Evolutionary conservation across 805 yeast species (phyloP), one percentile per base, ranked within the genome.

Genomic region (Candida chauliodis): DNA sequence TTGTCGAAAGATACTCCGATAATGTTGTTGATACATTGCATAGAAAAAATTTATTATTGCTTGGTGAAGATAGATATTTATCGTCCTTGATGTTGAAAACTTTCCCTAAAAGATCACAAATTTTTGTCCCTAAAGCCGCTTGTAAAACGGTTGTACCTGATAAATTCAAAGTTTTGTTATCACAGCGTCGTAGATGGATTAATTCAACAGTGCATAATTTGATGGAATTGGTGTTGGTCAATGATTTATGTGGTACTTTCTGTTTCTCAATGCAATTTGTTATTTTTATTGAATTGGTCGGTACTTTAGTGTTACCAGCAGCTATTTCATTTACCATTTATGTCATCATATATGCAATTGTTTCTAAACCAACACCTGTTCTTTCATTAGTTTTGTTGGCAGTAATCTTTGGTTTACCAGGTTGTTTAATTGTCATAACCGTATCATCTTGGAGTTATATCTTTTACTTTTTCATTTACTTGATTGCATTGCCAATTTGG

Each of bases 121-220:
- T 88, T 11, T 89, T 89, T 56, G 81, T 90, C 9, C 83, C 95
- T 2, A 87, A 87, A 57, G 96, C 96, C 5, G 91, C 85, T 3
- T 89, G 96, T 66, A 87, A 87, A 54, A 89, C 97, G 0, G 63
- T 87, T 44, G 96, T 83, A n/a, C 97, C 97, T 0, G 84, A 81
- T 50, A 72, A 73, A 34, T 89, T 89, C 58, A 73, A 63, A 46
- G 93, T 89, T 34, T 69, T 89, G 46, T 68, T 89, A 33, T 89
- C 96, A 1, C 97, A 89, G 59, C 82, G 97, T 59, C 86, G 97
- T 66, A 84, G 97, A 58, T 89, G 97, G 97, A 89, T 89, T 51
- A 89, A 89, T 60, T 89, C 96, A 4, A 90, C 97, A 0, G 90
- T 89, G 25, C 97, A 89, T 61, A 89, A 89, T 55, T 74, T 89